Evolutionary conservation across 1,284 basidiomycete genomes (phyloP).

Genomic region (Pseudozyma flocculosa): DNA sequence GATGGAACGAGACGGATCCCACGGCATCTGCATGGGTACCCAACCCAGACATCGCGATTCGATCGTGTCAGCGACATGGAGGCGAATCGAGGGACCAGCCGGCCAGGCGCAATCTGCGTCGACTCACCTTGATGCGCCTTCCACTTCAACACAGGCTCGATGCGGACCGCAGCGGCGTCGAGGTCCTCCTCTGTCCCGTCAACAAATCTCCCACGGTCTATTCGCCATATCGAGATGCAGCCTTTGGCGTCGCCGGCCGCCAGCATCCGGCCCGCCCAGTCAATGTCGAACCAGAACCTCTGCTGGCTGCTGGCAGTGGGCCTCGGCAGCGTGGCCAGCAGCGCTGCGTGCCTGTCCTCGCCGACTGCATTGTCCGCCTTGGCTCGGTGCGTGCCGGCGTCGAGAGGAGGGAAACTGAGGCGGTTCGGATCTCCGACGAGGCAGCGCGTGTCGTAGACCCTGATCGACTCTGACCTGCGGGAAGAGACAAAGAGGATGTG

Average conservation of each 20-base stretch:
- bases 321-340: slow-evolving; percentile 25
- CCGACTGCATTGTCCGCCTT: no score
- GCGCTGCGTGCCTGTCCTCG: slow-evolving; percentile 6
- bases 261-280: slow-evolving; percentile 41
- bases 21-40: slow-evolving; percentile 14
- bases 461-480: slow-evolving; percentile 26
- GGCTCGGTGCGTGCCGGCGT: no score
- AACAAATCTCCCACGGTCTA: slow-evolving; percentile 15
- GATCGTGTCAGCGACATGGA: no score
- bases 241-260: slow-evolving; percentile 32
- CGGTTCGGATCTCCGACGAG: slow-evolving; percentile 22
- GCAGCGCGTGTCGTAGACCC: slow-evolving; percentile 40
- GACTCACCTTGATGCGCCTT: slow-evolving; percentile 28
- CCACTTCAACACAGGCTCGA: slow-evolving; percentile 26
- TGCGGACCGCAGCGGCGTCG: slow-evolving; percentile 4
- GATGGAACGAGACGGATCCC: slow-evolving; percentile 32
- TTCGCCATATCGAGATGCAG: slow-evolving; percentile 28
- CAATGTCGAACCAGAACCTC: slow-evolving; percentile 40
- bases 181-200: slow-evolving; percentile 7
- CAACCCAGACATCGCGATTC: neutral
- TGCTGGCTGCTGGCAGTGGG: slow-evolving; percentile 19
- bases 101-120: neutral
- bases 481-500: slow-evolving; percentile 41
- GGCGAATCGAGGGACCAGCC: no score
- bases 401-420: slow-evolving; percentile 23